A percentile compares a stretch with the other conserved stretches of the same genome.
Evolutionary conservation across 805 yeast genomes (phyloP).

Genomic region (Saturnispora mendoncae): DNA sequence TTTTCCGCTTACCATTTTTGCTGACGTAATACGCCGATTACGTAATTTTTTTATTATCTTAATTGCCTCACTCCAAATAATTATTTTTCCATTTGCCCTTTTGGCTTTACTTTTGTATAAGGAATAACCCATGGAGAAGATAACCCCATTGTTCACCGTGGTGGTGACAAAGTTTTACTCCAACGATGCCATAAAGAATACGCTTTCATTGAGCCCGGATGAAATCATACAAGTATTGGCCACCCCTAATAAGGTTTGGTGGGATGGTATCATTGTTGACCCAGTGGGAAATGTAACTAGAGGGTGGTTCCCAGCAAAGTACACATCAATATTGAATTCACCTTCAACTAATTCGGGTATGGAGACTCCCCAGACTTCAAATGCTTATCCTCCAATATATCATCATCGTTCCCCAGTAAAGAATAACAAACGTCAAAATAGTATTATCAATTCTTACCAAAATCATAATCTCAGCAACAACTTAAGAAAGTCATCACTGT

Average conservation of each 20-base stretch:
- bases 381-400: too few relatives aligned
- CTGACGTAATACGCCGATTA: too few relatives aligned
- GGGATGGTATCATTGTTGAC: constrained; percentile 62
- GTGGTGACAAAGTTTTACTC: constrained; percentile 49
- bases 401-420: not conserved
- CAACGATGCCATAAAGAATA: constrained; percentile 39
- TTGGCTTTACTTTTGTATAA: too few relatives aligned
- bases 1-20: too few relatives aligned
- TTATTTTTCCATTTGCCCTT: too few relatives aligned
- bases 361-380: too few relatives aligned
- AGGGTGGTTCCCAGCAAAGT: constrained; percentile 81
- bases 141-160: constrained; percentile 31
- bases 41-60: too few relatives aligned
- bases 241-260: constrained; percentile 66
- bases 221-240: constrained; percentile 64
- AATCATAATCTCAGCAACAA: not conserved
- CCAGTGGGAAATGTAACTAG: constrained; percentile 38
- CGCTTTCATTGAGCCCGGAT: constrained; percentile 49
- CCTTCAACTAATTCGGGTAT: not conserved
- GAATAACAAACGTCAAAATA: not conserved
- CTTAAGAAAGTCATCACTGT: not conserved
- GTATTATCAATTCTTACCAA: not conserved
- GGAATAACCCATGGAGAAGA: constrained; percentile 9
- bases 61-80: too few relatives aligned
- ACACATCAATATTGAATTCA: constrained; percentile 6